Conservation (phyloP, 441 rosid genomes). For the Aquilaria agallochum region DNA sequence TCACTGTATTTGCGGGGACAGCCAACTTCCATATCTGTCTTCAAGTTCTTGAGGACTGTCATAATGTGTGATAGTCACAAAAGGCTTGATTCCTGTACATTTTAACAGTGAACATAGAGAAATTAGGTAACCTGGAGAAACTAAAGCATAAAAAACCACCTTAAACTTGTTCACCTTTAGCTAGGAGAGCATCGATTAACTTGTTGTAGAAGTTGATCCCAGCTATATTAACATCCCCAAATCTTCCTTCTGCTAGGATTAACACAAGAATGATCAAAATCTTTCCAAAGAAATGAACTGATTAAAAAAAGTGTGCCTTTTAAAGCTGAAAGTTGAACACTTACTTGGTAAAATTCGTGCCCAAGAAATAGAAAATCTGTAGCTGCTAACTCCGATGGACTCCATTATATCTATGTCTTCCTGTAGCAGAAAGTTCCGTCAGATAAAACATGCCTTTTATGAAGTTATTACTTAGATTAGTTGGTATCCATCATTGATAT, state of each 20-base stretch:
- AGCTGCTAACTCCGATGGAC: slow-evolving; percentile 56
- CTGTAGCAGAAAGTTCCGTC: slow-evolving; percentile 26
- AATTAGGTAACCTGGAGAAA: not conserved
- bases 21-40: slow-evolving; percentile 46
- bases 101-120: not conserved
- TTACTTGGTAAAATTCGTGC: slow-evolving; percentile 67
- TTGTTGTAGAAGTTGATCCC: slow-evolving; percentile 45
- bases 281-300: not conserved
- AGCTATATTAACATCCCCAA: slow-evolving; percentile 31
- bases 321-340: slow-evolving; percentile 9
- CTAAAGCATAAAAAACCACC: not conserved
- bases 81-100: slow-evolving; percentile 39
- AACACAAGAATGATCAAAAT: not conserved
- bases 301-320: not conserved
- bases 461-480: not conserved
- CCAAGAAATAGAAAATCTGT: slow-evolving; percentile 74
- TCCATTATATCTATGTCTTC: slow-evolving; percentile 61
- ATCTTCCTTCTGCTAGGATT: slow-evolving; percentile 38
- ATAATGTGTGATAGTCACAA: slow-evolving; percentile 41
- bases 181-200: slow-evolving; percentile 44
- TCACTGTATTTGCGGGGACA: slow-evolving; percentile 30
- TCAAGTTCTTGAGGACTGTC: slow-evolving; percentile 57
- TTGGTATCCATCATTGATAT: not conserved
- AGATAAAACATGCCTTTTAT: not conserved
- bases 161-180: slow-evolving; percentile 16